Base-by-base conservation (phyloP, 1,284 basidiomycete species). In the Ceratobasidium sp. region DNA sequence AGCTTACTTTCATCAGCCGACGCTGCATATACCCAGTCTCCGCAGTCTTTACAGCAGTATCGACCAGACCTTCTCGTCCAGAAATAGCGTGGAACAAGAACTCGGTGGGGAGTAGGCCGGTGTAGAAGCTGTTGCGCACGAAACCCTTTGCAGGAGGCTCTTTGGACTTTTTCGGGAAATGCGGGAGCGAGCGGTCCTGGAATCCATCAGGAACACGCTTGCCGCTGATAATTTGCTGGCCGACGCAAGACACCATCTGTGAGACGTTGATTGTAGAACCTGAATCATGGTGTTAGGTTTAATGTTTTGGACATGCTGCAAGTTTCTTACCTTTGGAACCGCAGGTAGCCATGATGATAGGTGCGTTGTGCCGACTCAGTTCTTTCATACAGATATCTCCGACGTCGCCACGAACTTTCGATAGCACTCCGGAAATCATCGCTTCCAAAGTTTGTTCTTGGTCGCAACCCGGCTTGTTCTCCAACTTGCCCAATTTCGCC, bases 1-100 rank as follows among this genome's bases (percentile, higher is more conserved):
- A 38, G 35, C 35, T 49, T 55, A 79, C 80, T 82, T 99, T 99
- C 98, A 99, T 99, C 77, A 99, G 83, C 75, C 98, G 92, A 75
- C 98, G 90, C 79, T 97, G 95, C 97, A 99, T 99, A 84, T 99
- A 99, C 50, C 98, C 98, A 0, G 98, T 99, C 82, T 99, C 98
- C 21, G 98, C 98, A 0, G 98, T 99, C 84, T 99, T 99, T 82
- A 99, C 98, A 28, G 98, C 98, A 0, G 98, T 99, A 84, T 99
- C 98, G 79, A 99, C 97, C 55, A 99, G 84, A 83, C 98, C 98
- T 84, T 99, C 98, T 80, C 98, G 92, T 77, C 98, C 98, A 26
- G 97, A 98, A 78, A 99, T 98, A 74, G 96, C 98, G 83, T 99
- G 98, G 86, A 99, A 99, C 71, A 99, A 82, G 84, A 99, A 99